Evolutionary conservation across 2,329 filamentous ascomycete genomes (phyloP), one percentile per base, ranked within the genome.

Genomic region (Grosmannia serpens): DNA sequence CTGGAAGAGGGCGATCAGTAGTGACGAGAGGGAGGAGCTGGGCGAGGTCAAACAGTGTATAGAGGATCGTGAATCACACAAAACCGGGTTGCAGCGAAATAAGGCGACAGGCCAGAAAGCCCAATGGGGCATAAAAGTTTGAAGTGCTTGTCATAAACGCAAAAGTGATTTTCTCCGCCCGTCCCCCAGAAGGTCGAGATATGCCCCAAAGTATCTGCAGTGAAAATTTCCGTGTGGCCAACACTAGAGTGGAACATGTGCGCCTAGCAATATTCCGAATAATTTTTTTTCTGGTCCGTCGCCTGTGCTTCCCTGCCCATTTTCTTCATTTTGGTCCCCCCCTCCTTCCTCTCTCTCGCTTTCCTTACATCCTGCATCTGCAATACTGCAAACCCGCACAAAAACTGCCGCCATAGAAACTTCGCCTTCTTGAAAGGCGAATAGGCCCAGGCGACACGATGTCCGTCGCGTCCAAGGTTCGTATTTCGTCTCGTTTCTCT

Each of bases 401-500:
- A 44, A 54, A 22, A 59, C 60, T 63, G 61, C 57, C 60, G 60
- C 53, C 59, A 62, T 60, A 63, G 52, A 69, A 68, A 69, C 68
- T 66, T 69, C 71, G 74, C 74, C 74, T 74, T 74, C 68, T 70
- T 70, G 68, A 70, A 74, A 79, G 77, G 78, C 77, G 76, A 77
- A 73, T 71, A 54, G 75, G 74, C 70, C 62, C 57, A 67, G 73
- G 73, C 74, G 78, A 75, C 80, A 82, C 74, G 70, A 83, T 83
- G 80, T 81, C 79, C 75, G 77, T 83, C 77, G 79, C 75, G 74
- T 79, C 77, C 65, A 80, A 82, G 78, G 80, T 83, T 72, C 62
- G 78, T 74, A 13, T 24, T 55, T 29, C 10, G 46, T 46, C n/a
- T 41, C 24, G 51, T 47, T 27, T 31, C 33, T 50, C 31, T n/a